Percentiles rank a stretch among this genome's conserved stretches.
Conservation (phyloP, 257 asterid genomes). For the Solanum okadae region DNA sequence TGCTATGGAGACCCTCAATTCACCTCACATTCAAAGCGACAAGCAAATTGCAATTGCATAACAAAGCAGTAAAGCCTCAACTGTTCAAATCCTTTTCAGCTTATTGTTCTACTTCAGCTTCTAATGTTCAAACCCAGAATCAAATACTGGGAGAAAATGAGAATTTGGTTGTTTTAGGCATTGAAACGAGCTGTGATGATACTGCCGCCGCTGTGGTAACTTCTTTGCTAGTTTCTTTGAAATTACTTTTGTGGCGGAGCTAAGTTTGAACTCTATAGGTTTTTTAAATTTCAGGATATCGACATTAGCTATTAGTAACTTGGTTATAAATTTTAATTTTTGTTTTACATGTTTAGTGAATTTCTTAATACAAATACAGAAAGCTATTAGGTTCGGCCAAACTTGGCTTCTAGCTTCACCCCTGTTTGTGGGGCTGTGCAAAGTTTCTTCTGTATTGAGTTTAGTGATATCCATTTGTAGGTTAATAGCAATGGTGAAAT, state of each 20-base stretch:
- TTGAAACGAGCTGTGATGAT: conserved; percentile 95
- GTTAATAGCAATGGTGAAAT: conserved; percentile 86
- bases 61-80: background rate
- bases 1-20: conserved; percentile 25
- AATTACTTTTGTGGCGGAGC: background rate
- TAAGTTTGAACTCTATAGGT: background rate
- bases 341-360: background rate
- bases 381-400: background rate
- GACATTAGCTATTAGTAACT: background rate
- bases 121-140: background rate
- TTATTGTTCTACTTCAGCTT: conserved; percentile 7
- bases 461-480: conserved; percentile 20
- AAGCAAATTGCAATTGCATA: background rate
- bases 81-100: conserved; percentile 6
- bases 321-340: background rate
- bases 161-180: conserved; percentile 64
- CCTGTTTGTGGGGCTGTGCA: background rate
- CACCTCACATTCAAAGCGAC: conserved; percentile 10
- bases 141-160: conserved; percentile 4
- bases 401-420: background rate
- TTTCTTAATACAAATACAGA: background rate
- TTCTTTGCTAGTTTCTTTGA: background rate
- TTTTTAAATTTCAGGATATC: background rate
- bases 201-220: conserved; percentile 97
- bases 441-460: background rate